These are phyloP conservation scores for Leccinum angustisporum DNA, from an alignment of 1,284 basidiomycete genomes.

Conservation along the genomic window DNA sequence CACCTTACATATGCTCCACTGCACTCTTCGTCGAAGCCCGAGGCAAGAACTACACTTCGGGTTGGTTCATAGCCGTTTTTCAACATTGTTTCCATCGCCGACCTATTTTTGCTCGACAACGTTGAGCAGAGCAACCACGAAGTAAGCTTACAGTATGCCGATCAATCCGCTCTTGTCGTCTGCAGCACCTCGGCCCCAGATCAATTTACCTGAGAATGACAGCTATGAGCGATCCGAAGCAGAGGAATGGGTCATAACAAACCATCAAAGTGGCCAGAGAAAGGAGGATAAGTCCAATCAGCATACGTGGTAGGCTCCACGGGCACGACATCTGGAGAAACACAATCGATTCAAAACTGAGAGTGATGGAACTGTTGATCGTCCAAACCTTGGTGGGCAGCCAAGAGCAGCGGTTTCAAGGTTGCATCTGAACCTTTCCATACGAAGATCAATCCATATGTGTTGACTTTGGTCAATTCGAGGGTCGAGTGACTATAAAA, in stretches of 20 bases:
- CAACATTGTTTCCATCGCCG: constrained; percentile 46
- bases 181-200: constrained; percentile 52
- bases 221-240: background rate
- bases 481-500: constrained; percentile 49
- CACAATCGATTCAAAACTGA: background rate
- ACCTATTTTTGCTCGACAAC: constrained; percentile 11
- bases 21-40: constrained; percentile 67
- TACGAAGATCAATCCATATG: constrained; percentile 63
- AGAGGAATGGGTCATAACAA: constrained; percentile 2
- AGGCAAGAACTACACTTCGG: constrained; percentile 54
- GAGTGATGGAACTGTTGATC: background rate
- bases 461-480: constrained; percentile 57
- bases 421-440: constrained; percentile 56
- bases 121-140: background rate
- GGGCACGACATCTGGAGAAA: constrained; percentile 53
- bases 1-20: constrained; percentile 43
- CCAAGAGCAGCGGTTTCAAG: constrained; percentile 65
- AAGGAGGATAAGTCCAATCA: constrained; percentile 57
- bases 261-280: constrained; percentile 51
- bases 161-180: constrained; percentile 56
- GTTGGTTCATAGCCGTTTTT: constrained; percentile 43
- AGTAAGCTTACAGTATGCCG: constrained; percentile 38
- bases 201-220: constrained; percentile 31
- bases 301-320: constrained; percentile 52
- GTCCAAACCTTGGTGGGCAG: constrained; percentile 59